These are phyloP conservation scores for Peniophora sp. DNA, from an alignment of 1,284 basidiomycete genomes.

Conservation along the genomic window DNA sequence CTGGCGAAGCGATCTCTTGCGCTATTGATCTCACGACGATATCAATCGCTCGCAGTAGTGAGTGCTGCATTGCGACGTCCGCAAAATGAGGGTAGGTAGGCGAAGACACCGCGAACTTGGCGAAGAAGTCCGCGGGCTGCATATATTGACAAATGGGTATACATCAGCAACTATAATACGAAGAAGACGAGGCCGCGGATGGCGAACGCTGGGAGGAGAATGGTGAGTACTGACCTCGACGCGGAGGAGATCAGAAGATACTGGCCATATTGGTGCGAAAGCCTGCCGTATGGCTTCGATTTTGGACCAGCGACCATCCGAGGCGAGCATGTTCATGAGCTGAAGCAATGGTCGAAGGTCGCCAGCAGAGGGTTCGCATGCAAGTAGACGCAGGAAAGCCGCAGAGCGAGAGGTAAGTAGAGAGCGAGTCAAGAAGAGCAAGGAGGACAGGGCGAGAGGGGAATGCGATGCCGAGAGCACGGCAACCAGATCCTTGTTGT, in stretches of 20 bases:
- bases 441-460: conserved; percentile 3
- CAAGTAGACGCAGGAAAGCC: not conserved
- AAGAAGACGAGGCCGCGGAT: not conserved
- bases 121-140: conserved; percentile 32
- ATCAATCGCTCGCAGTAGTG: conserved; percentile 7
- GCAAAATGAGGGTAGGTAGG: conserved; percentile 4
- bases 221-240: conserved; percentile 32
- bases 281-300: conserved; percentile 6
- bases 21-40: conserved; percentile 9
- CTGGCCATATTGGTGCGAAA: conserved; percentile 15
- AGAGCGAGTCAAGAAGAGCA: not conserved
- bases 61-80: not conserved
- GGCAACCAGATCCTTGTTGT: not conserved
- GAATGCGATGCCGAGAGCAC: not conserved
- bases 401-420: not conserved
- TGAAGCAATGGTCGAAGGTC: conserved; percentile 5
- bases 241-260: conserved; percentile 25
- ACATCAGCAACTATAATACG: conserved; percentile 7
- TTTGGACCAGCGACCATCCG: conserved; percentile 4
- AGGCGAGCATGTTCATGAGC: not conserved
- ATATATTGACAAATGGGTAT: conserved; percentile 9
- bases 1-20: not conserved
- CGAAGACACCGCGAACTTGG: conserved; percentile 14
- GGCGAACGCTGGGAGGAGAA: conserved; percentile 4
- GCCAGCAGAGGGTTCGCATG: not conserved